Conservation (phyloP, 1,139 yeast species). For the Hemisphaericaspora subhashii region DNA sequence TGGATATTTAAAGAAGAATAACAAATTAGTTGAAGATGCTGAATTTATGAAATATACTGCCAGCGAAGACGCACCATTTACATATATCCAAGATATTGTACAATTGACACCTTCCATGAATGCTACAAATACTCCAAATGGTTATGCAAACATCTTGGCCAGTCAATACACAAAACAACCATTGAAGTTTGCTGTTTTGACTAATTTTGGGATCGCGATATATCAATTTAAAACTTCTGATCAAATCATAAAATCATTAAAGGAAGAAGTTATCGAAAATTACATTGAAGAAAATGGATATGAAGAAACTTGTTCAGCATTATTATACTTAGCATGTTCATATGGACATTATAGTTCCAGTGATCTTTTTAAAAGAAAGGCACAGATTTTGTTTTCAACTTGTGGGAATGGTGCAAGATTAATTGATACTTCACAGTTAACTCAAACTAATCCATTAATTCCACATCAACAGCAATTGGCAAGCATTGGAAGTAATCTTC, state of each 20-base stretch:
- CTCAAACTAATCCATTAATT: slow-evolving; percentile 14
- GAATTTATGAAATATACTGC: slow-evolving; percentile 62
- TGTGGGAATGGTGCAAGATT: slow-evolving; percentile 57
- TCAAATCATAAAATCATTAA: slow-evolving; percentile 66
- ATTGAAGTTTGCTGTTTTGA: slow-evolving; percentile 75
- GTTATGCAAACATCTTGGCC: slow-evolving; percentile 81
- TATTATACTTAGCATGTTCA: slow-evolving; percentile 79
- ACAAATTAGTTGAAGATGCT: slow-evolving; percentile 77
- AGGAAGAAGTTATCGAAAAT: slow-evolving; percentile 55
- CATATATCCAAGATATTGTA: slow-evolving; percentile 66
- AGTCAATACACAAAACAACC: slow-evolving; percentile 71
- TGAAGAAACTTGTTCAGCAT: slow-evolving; percentile 83
- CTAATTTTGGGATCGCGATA: slow-evolving; percentile 74
- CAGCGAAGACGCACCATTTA: slow-evolving; percentile 24
- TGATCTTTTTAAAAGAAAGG: slow-evolving; percentile 49
- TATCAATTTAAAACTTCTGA: slow-evolving; percentile 81
- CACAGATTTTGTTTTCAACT: slow-evolving; percentile 52
- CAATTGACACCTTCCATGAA: slow-evolving; percentile 69
- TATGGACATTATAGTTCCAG: slow-evolving; percentile 53
- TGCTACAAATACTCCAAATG: slow-evolving; percentile 72
- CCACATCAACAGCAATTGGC: slow-evolving; percentile 17
- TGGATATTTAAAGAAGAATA: slow-evolving; percentile 73
- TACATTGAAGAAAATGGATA: slow-evolving; percentile 51
- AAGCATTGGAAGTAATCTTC: slow-evolving; percentile 13
- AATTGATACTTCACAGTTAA: slow-evolving; percentile 26